Conservation (phyloP, 2,329 filamentous ascomycete genomes). For the Pseudocercospora cruenta region DNA sequence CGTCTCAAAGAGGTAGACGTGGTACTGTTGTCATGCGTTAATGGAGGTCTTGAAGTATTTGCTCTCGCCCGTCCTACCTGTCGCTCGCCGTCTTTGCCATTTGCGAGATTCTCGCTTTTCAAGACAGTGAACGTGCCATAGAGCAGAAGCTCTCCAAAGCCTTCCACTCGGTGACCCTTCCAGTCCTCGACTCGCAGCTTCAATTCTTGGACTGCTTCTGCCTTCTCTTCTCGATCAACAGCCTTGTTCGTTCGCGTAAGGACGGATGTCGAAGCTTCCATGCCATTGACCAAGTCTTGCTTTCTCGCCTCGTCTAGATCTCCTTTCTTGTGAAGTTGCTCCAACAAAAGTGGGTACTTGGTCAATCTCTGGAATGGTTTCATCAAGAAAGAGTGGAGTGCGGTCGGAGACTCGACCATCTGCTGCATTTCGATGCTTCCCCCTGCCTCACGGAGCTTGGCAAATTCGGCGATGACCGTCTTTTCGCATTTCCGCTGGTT, state of each 20-base stretch:
- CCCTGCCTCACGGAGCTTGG: conserved; percentile 77
- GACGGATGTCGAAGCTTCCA: conserved; percentile 79
- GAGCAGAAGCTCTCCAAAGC: conserved; percentile 86
- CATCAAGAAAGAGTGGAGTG: conserved; percentile 86
- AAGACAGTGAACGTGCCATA: conserved; percentile 91
- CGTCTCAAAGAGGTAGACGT: conserved; percentile 94
- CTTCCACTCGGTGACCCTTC: conserved; percentile 88
- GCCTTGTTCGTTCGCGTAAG: conserved; percentile 86
- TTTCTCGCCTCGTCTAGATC: conserved; percentile 71
- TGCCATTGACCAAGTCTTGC: conserved; percentile 73
- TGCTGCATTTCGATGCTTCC: conserved; percentile 64
- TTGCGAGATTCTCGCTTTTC: conserved; percentile 56
- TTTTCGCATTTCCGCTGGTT: conserved; percentile 91
- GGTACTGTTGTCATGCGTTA: conserved; percentile 66
- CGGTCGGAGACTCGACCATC: conserved; percentile 85
- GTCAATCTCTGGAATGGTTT: conserved; percentile 96
- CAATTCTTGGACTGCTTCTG: conserved; percentile 82
- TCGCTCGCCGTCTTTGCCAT: conserved; percentile 82
- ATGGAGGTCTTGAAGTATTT: not conserved
- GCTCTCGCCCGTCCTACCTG: conserved; percentile 62
- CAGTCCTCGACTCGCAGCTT: conserved; percentile 87
- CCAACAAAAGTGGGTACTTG: conserved; percentile 89
- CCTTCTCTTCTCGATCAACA: conserved; percentile 82
- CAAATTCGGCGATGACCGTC: conserved; percentile 81
- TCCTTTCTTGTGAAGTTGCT: conserved; percentile 84